A percentile compares a stretch with the other conserved stretches of the same genome.
These are phyloP conservation scores for Cardamine chenopodiifolia DNA, from an alignment of 345 rosid genomes.

Conservation along the genomic window DNA sequence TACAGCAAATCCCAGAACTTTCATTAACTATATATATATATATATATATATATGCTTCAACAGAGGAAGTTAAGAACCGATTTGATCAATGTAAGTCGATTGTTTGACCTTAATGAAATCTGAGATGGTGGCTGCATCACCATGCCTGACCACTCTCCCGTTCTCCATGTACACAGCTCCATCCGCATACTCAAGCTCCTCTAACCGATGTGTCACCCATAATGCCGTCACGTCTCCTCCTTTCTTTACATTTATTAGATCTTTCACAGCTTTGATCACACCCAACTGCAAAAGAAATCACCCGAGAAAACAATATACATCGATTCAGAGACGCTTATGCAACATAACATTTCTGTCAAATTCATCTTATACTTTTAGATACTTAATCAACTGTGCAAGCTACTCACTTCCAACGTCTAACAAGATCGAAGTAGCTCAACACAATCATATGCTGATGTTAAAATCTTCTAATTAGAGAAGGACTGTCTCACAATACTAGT, in stretches of 20 bases:
- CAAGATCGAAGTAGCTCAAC: constrained; percentile 10
- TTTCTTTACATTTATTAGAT: constrained; percentile 48
- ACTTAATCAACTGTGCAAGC: not conserved
- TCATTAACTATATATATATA: constrained; percentile 8
- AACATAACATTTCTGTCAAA: not conserved
- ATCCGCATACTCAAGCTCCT: constrained; percentile 86
- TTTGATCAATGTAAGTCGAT: constrained; percentile 54
- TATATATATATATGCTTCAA: constrained; percentile 1
- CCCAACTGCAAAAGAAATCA: constrained; percentile 54
- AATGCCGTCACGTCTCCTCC: constrained; percentile 76
- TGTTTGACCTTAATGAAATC: constrained; percentile 62
- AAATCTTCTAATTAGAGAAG: not conserved
- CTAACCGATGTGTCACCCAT: constrained; percentile 95
- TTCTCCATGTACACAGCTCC: constrained; percentile 91
- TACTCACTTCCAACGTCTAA: constrained; percentile 12
- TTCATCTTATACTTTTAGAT: not conserved
- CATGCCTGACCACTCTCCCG: constrained; percentile 69
- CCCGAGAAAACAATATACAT: constrained; percentile 15
- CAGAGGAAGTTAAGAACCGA: constrained; percentile 41
- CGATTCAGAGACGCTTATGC: not conserved
- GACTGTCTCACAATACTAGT: not conserved
- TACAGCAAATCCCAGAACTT: constrained; percentile 5
- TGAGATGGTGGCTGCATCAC: constrained; percentile 61
- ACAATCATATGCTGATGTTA: not conserved
- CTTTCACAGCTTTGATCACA: constrained; percentile 82